Base-by-base conservation (phyloP, 2,329 filamentous ascomycete species). In the Blastomyces emzantsi region DNA sequence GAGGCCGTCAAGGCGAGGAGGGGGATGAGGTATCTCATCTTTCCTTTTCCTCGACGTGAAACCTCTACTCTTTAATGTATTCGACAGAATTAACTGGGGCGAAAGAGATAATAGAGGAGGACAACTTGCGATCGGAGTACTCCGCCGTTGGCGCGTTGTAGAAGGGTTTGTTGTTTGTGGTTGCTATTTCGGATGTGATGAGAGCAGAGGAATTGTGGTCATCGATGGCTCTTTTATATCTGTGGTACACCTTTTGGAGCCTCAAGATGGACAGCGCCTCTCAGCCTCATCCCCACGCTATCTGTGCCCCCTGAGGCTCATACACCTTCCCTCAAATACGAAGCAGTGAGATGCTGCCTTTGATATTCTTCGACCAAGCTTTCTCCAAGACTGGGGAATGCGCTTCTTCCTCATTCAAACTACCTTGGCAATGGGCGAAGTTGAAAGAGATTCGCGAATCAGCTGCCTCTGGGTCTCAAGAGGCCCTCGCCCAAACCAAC, bases 11-110 rank as follows among this genome's bases (percentile, higher is more conserved):
- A 43, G 25, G 58, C 15, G 25, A 60, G 43, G 22, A 60, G 17
- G 7, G 58, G 28, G 41, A 60, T n/a, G 43, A 60, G 25, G 43
- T 60, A 62, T 41, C 36, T 58, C 55, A 58, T 58, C 33, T n/a
- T 57, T 25, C n/a, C 33, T 28, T n/a, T 15, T 43, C 2, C 19
- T 25, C 22, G 36, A 19, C 19, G 36, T 15, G 55, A 17, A n/a
- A 11, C 54, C 8, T 25, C 36, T 39, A n/a, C 33, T 36, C 33
- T 11, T n/a, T 43, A 6, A 43, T 11, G 39, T 39, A 25, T 8
- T 43, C 36, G 1, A 22, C 13, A 25, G 11, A 2, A 28, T 22
- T 28, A 19, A 41, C 36, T 43, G 6, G 1, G 8, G 36, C 9
- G 2, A 41, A 43, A 30, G 1, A 57, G 13, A 41, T 28, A 13